phyloP scores from a whole-genome alignment of 306 rosid species.

The Quillaja saponaria region DNA sequence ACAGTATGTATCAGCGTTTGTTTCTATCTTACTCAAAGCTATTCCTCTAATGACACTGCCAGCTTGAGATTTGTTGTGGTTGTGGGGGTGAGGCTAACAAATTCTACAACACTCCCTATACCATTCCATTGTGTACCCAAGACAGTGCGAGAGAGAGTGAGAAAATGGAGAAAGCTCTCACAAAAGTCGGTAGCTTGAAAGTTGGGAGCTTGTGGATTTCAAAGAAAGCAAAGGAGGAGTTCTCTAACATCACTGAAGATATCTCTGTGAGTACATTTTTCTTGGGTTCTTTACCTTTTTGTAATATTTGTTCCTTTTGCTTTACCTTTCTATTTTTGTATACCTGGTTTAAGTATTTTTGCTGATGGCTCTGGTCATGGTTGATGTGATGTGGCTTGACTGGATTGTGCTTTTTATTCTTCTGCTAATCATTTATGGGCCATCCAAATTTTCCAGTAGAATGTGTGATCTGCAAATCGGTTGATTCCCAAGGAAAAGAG shows the following conservation, averaged over 20 bases:
- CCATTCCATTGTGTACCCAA: neutral
- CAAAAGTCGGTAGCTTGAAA: conserved; percentile 79
- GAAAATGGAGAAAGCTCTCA: conserved; percentile 89
- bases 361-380: conserved; percentile 10
- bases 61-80: conserved; percentile 36
- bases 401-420: conserved; percentile 21
- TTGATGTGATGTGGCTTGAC: conserved; percentile 36
- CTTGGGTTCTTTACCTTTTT: conserved; percentile 16
- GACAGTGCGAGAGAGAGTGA: conserved; percentile 6
- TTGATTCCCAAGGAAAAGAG: neutral
- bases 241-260: conserved; percentile 75
- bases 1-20: conserved; percentile 42
- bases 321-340: neutral
- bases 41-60: conserved; percentile 15
- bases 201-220: conserved; percentile 84
- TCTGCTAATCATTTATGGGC: conserved; percentile 28
- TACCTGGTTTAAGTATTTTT: neutral
- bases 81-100: neutral
- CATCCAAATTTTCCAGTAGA: conserved; percentile 6
- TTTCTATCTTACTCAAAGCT: conserved; percentile 13
- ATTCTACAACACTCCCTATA: neutral
- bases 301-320: neutral
- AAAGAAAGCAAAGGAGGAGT: conserved; percentile 87
- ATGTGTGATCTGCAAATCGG: conserved; percentile 44
- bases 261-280: conserved; percentile 54